Base-by-base conservation (phyloP, 2,329 filamentous ascomycete genomes). In the Aspergillus sp. region DNA sequence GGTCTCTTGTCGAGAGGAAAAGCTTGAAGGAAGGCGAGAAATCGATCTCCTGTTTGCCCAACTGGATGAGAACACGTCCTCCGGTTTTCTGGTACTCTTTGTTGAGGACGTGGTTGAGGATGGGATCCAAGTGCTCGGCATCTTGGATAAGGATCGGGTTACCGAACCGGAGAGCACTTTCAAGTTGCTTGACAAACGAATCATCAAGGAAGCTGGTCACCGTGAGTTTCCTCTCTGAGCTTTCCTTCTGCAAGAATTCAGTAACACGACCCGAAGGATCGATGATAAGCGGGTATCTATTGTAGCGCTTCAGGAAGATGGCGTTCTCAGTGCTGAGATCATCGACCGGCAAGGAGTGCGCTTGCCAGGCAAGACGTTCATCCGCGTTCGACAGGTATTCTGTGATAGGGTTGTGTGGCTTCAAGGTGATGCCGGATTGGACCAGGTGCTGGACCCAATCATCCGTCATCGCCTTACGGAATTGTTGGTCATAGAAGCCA, bases 51-150 rank as follows among this genome's bases (percentile, higher is more conserved):
- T 99, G 96, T 77, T 95, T 97, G 69, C 95, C 95, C 41, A 99
- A 90, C 76, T 99, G 95, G 63, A 99, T 99, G 53, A 99, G 86
- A 46, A 98, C 93, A 84, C 95, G 93, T 21, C 95, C 95, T 66
- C 95, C 95, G 27, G 96, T 99, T 80, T 93, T 96, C 77, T 99
- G 96, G 75, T 99, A 99, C 72, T 99, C 95, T 75, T 99, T 99
- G 80, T 99, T 99, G 76, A 99, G 86, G 56, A 99, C 93, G 68
- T 99, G 95, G 71, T 98, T 99, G 68, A 99, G 87, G 59, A 99
- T 93, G 0, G 96, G 96, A 70, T 99, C 95, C 57, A 99, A 80
- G 73, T 99, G 90, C 77, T 99, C 96, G 1, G 95, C 96, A 74
- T 99, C 95, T 75, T 99, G 95, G 59, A 99, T 99, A 60, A 99